Evolutionary conservation across 371 early-diverging fungal species (phyloP).

Genomic region (Zopfochytrium polystomum): DNA sequence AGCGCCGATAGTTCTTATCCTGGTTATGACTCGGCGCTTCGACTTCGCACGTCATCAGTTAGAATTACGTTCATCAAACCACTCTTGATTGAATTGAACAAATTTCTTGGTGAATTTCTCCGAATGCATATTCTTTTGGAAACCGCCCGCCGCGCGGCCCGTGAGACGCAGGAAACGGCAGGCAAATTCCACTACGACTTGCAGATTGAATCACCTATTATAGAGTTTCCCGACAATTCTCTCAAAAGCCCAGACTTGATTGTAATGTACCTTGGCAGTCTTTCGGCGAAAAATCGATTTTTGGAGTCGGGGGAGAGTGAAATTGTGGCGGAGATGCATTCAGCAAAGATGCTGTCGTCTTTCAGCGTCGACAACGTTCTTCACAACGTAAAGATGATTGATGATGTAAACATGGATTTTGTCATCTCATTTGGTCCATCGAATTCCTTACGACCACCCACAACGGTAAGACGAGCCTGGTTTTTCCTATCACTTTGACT

Average conservation of each 20-base stretch:
- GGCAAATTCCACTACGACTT: constrained; percentile 83
- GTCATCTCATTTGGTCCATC: constrained; percentile 1
- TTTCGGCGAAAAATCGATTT: constrained; percentile 77
- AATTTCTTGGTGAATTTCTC: constrained; percentile 74
- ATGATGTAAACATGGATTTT: constrained; percentile 68
- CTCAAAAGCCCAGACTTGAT: constrained; percentile 52
- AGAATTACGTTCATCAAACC: constrained; percentile 69
- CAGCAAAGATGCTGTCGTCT: constrained; percentile 64
- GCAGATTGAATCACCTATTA: constrained; percentile 79
- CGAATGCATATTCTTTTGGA: constrained; percentile 87
- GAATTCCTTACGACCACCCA: constrained; percentile 6
- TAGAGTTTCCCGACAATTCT: constrained; percentile 75
- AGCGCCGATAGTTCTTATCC: constrained; percentile 56
- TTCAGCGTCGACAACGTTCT: constrained; percentile 37
- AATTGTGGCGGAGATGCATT: constrained; percentile 65
- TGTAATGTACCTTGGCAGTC: constrained; percentile 82
- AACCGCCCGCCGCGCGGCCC: constrained; percentile 78
- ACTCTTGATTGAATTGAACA: constrained; percentile 43
- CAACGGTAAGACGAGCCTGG: neutral
- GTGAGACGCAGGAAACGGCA: constrained; percentile 67
- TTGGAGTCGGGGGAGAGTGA: constrained; percentile 46
- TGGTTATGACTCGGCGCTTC: constrained; percentile 80
- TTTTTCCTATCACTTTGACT: neutral
- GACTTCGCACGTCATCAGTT: constrained; percentile 78
- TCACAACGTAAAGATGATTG: constrained; percentile 69